Base-by-base conservation (phyloP, 1,139 yeast species). In the Candida pseudoviswanathii region DNA sequence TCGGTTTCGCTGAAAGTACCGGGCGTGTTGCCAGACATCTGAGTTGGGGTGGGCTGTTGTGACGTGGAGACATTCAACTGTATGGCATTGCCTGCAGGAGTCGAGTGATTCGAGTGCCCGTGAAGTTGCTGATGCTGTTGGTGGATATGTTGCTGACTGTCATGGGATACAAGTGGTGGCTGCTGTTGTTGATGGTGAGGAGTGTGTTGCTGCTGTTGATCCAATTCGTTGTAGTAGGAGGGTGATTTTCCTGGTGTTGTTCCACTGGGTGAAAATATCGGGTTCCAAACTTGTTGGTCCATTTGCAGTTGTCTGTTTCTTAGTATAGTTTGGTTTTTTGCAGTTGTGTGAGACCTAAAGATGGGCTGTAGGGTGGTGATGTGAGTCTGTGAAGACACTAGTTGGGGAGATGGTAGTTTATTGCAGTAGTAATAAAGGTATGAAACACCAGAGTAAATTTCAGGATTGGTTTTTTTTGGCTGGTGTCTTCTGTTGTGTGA, bases 1-100 rank as follows among this genome's bases (percentile, higher is more conserved):
- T 66, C 71, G 30, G 57, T 58, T 21, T 62, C 67, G 11, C 59
- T 52, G 32, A 60, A 58, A 41, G 54, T 53, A 10, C 52, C 43
- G 5, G 53, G 50, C 3, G 55, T 51, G 33, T 45, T 52, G n/a
- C 41, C 41, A 8, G 51, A 38, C 5, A 47, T 21, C 16, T 45
- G 44, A 30, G 6, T 39, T 26, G 52, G 55, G 5, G 51, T 52
- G 32, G 49, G 43, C 5, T 41, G 48, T 21, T 47, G 48, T 21
- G 50, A 38, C 5, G 42, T 22, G 8, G 42, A 11, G 16, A 10
- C 16, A 30, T 38, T 29, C 22, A 31, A 32, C 16, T 33, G 39
- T 11, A 42, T 42, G 16, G 16, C 32, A 29, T 34, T 34, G 7
- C 31, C 30, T 9, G 41, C 10, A 10, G 45, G 45, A 5, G 45